These are phyloP conservation scores for Madurella mycetomatis DNA, from an alignment of 2,329 filamentous ascomycete species.

Conservation along the genomic window DNA sequence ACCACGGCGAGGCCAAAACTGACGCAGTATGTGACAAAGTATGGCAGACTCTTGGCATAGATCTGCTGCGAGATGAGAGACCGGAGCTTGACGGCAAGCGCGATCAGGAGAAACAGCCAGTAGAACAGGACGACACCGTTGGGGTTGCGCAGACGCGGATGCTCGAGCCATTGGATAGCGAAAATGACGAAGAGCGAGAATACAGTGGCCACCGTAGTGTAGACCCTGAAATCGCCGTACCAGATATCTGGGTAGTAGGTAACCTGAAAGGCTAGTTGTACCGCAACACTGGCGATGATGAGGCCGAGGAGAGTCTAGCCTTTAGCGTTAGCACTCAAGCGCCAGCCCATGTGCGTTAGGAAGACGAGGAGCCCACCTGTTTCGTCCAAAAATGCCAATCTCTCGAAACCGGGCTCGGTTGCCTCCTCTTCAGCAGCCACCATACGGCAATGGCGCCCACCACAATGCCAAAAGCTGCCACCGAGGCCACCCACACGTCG, in stretches of 20 bases:
- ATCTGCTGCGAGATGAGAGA: slow-evolving; percentile 76
- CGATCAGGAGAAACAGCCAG: slow-evolving; percentile 82
- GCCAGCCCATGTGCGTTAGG: not conserved
- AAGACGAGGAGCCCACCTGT: slow-evolving; percentile 55
- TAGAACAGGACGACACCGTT: slow-evolving; percentile 88
- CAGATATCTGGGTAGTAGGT: slow-evolving; percentile 64
- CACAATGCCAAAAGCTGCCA: slow-evolving; percentile 75
- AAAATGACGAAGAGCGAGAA: slow-evolving; percentile 71
- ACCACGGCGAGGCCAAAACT: slow-evolving; percentile 64
- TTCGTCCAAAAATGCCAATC: slow-evolving; percentile 94
- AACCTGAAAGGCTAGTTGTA: slow-evolving; percentile 74
- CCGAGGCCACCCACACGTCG: slow-evolving; percentile 77
- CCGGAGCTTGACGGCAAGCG: slow-evolving; percentile 75
- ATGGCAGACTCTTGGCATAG: slow-evolving; percentile 61
- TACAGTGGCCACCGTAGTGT: slow-evolving; percentile 69
- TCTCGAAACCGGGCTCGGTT: slow-evolving; percentile 63
- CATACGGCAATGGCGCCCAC: slow-evolving; percentile 73
- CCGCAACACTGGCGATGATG: slow-evolving; percentile 62
- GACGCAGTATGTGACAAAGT: slow-evolving; percentile 72
- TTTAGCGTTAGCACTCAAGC: not conserved
- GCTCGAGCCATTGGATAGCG: slow-evolving; percentile 78
- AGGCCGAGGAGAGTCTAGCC: slow-evolving; percentile 55
- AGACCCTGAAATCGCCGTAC: slow-evolving; percentile 79
- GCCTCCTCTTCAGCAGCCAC: slow-evolving; percentile 69
- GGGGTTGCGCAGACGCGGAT: slow-evolving; percentile 74